Evolutionary conservation across 805 yeast species (phyloP).

Genomic region (Teunomyces barrocoloradensis): DNA sequence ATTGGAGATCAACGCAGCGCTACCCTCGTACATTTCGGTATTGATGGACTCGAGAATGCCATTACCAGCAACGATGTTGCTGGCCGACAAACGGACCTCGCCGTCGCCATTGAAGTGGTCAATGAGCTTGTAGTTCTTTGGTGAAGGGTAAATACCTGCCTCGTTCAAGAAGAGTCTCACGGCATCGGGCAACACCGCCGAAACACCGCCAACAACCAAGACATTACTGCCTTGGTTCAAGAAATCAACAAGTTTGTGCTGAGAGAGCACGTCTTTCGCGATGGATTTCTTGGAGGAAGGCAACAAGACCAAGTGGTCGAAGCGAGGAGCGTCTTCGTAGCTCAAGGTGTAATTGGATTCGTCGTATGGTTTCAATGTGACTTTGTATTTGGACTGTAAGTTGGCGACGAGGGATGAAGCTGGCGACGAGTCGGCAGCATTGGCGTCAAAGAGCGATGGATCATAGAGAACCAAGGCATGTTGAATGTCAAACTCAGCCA

Average conservation of each 20-base stretch:
- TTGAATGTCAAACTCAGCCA: slow-evolving; percentile 6
- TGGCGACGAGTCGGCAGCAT: slow-evolving; percentile 13
- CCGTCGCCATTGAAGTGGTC: slow-evolving; percentile 58
- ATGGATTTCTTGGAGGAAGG: slow-evolving; percentile 36
- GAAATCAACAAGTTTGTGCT: slow-evolving; percentile 52
- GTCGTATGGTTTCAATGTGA: slow-evolving; percentile 22
- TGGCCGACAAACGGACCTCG: slow-evolving; percentile 28
- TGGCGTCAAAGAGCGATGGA: slow-evolving; percentile 19
- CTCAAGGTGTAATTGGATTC: slow-evolving; percentile 19
- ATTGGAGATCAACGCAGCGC: slow-evolving; percentile 70
- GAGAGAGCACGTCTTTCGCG: slow-evolving; percentile 28
- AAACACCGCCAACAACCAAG: slow-evolving; percentile 55
- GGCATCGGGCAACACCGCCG: slow-evolving; percentile 32
- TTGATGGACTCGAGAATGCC: slow-evolving; percentile 5
- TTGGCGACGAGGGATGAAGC: slow-evolving; percentile 21
- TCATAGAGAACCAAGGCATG: slow-evolving; percentile 36
- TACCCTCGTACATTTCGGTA: slow-evolving; percentile 38
- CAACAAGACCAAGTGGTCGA: slow-evolving; percentile 31
- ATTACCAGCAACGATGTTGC: slow-evolving; percentile 21
- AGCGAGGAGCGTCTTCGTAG: slow-evolving; percentile 21
- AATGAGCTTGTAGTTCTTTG: slow-evolving; percentile 59
- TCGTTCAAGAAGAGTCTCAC: slow-evolving; percentile 68
- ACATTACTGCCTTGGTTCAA: slow-evolving; percentile 73
- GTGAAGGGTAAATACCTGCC: slow-evolving; percentile 81
- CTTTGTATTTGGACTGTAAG: slow-evolving; percentile 16